Evolutionary conservation across 148 eudicot genomes (phyloP), one percentile per base, ranked within the genome.

Genomic region (Chenopodium suecicum): DNA sequence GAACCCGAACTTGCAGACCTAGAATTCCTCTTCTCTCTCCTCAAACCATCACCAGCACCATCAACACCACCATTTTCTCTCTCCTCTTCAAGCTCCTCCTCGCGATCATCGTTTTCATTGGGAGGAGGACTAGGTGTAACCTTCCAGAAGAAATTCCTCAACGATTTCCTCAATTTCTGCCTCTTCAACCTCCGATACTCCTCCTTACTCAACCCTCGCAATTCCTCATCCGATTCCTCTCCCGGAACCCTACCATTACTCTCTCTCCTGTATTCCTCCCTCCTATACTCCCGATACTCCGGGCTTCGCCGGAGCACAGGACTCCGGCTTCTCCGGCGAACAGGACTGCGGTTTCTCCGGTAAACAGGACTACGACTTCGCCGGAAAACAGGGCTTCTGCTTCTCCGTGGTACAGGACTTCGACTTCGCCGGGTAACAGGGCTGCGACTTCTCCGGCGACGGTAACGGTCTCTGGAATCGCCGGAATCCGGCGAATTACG

Each of bases 111-210:
- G 48, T 89, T 78, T 31, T 86, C 89, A 19, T 44, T 65, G 50
- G 95, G 87, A 34, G 95, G 98, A 29, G 99, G 98, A 48, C 99
- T 96, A 60, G 99, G 98, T 2, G 95, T 91, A 47, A 80, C 82
- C 32, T 89, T 88, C 99, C 99, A 96, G 7, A 96, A 81, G 48
- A 83, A 80, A 77, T 82, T 84, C 70, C 79, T 84, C 79, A 88
- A 66, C 72, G 31, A 52, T 75, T 89, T 89, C 78, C 99, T 85
- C 83, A 92, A 69, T 54, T 96, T 96, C 88, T 90, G 98, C 54
- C 99, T 88, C 78, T 92, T 96, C 4, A 91, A 54, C 82, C 98
- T 86, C 68, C 99, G 78, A 70, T 91, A 88, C 79, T 94, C 99
- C 69, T 91, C 95, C 41, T 64, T 91, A 58, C 66, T 70, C 88